Percentiles rank a stretch among this genome's conserved stretches.
phyloP scores from a whole-genome alignment of 768 basidiomycete species.

The Russula earlei region DNA sequence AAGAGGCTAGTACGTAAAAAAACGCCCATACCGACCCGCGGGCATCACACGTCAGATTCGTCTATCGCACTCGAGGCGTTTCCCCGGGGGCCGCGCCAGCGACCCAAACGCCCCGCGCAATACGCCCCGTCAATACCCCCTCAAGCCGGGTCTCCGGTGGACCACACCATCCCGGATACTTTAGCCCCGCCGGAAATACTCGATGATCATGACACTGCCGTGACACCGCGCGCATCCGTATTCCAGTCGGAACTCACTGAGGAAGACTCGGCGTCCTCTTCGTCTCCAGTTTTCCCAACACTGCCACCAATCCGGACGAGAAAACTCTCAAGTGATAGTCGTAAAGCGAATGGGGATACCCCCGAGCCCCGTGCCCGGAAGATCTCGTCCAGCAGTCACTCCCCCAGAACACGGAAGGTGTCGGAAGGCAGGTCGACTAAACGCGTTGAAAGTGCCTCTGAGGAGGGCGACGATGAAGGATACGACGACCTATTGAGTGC shows the following conservation, averaged over 20 bases:
- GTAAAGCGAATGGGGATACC: conserved; percentile 2
- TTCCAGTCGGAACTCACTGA: conserved; percentile 33
- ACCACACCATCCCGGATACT: conserved; percentile 34
- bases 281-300: conserved; percentile 24
- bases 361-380: conserved; percentile 24
- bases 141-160: conserved; percentile 20
- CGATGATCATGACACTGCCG: conserved; percentile 38
- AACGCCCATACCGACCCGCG: conserved; percentile 27
- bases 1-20: conserved; percentile 32
- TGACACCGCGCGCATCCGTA: conserved; percentile 47
- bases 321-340: conserved; percentile 26
- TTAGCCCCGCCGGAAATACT: conserved; percentile 44
- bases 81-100: conserved; percentile 36
- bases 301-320: conserved; percentile 23
- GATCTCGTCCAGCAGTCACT: conserved; percentile 21
- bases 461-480: conserved; percentile 68
- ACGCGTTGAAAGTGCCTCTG: conserved; percentile 53
- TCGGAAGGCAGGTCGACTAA: conserved; percentile 32
- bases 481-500: conserved; percentile 73
- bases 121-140: conserved; percentile 43
- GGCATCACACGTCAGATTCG: conserved; percentile 42
- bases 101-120: conserved; percentile 41
- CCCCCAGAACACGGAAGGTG: conserved; percentile 24
- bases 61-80: conserved; percentile 31
- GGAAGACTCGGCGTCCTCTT: conserved; percentile 23